These are phyloP conservation scores for Luvunga scandens DNA, from an alignment of 345 rosid species.

Conservation along the genomic window DNA sequence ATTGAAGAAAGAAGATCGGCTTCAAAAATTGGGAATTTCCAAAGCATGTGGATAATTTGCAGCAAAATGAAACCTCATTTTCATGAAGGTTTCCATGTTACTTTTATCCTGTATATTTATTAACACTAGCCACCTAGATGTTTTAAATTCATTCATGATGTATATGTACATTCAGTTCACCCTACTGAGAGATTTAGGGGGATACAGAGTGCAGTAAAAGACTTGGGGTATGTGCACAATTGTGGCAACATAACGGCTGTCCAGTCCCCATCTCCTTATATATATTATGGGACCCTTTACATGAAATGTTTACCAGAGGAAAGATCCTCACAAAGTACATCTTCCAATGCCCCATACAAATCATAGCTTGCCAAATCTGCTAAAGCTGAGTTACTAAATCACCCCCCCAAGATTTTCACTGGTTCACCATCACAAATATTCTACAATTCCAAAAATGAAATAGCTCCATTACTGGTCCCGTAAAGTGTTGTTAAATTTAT, in stretches of 20 bases:
- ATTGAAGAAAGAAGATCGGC: background rate
- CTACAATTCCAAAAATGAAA: background rate
- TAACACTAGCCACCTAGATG: background rate
- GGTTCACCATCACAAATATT: background rate
- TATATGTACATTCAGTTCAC: background rate
- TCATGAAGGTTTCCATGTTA: slow-evolving; percentile 6
- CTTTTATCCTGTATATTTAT: background rate
- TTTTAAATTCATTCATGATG: background rate
- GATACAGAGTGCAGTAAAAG: background rate
- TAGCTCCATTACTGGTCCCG: background rate
- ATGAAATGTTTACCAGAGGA: background rate
- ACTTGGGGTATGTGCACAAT: background rate
- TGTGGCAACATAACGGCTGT: background rate
- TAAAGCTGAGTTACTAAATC: background rate
- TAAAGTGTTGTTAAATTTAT: background rate
- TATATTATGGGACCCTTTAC: background rate
- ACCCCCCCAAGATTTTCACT: background rate
- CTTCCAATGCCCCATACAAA: background rate
- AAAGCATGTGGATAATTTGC: background rate
- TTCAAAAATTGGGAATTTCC: background rate
- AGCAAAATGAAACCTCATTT: background rate
- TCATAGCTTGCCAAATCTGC: background rate
- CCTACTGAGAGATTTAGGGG: background rate
- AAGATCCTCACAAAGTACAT: background rate
- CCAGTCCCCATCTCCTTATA: background rate